Percentiles rank a stretch among this genome's conserved stretches.
phyloP scores from a whole-genome alignment of 345 rosid genomes.

The Acer campestre region DNA sequence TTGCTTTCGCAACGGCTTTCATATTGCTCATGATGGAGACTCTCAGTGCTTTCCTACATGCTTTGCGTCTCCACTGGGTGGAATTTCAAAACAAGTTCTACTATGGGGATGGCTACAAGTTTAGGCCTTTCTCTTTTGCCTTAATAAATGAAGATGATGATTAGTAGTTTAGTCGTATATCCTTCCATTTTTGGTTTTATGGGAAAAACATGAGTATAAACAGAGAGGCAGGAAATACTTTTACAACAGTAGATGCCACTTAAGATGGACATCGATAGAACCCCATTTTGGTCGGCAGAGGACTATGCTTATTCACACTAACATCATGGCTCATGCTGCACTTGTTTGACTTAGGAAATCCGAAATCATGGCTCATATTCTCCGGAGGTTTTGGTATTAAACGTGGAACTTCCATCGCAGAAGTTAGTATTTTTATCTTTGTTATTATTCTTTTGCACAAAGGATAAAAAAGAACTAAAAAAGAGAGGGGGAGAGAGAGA shows the following conservation, averaged over 20 bases:
- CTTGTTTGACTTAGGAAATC: conserved; percentile 27
- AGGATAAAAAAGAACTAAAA: conserved; percentile 1
- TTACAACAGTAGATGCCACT: conserved; percentile 13
- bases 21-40: conserved; percentile 97
- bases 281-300: conserved; percentile 20
- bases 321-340: conserved; percentile 11
- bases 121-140: conserved; percentile 85
- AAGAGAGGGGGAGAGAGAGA: not conserved
- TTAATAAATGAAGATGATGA: conserved; percentile 65
- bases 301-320: conserved; percentile 14
- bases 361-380: conserved; percentile 27
- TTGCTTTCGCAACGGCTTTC: conserved; percentile 94
- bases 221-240: conserved; percentile 11
- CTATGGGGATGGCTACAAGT: conserved; percentile 94
- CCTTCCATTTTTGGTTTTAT: conserved; percentile 10
- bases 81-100: conserved; percentile 92
- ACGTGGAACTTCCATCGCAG: not conserved
- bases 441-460: conserved; percentile 3
- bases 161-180: conserved; percentile 41
- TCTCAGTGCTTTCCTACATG: conserved; percentile 93
- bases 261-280: conserved; percentile 11
- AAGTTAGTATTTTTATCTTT: conserved; percentile 15
- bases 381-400: conserved; percentile 21
- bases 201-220: not conserved
- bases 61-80: conserved; percentile 98